Percentiles rank a stretch among this genome's conserved stretches.
Evolutionary conservation across 2,329 filamentous ascomycete species (phyloP).

Genomic region (Grosmannia clavigera): DNA sequence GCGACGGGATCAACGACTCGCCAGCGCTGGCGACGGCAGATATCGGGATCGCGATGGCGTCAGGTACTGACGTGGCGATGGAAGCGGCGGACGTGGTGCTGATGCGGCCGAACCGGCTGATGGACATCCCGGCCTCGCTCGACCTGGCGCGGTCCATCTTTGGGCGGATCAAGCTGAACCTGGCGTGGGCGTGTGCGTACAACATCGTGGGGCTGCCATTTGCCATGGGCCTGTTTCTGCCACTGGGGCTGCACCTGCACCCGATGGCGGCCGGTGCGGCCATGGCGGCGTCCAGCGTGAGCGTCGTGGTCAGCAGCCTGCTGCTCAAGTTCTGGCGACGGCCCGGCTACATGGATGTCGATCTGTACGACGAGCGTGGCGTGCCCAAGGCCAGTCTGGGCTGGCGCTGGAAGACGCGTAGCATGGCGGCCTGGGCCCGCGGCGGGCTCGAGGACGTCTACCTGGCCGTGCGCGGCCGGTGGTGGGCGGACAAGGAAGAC

Average conservation of each 20-base stretch:
- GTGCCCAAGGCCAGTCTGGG: conserved; percentile 23
- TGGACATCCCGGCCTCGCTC: conserved; percentile 82
- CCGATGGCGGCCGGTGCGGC: conserved; percentile 91
- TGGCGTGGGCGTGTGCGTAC: conserved; percentile 87
- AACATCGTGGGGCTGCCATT: conserved; percentile 86
- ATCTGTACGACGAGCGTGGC: conserved; percentile 46
- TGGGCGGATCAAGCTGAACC: conserved; percentile 82
- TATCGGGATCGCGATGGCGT: conserved; percentile 84
- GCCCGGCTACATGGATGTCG: conserved; percentile 75
- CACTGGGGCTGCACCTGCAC: conserved; percentile 75
- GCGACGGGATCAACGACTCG: conserved; percentile 97
- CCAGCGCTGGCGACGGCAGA: conserved; percentile 87
- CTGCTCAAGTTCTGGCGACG: conserved; percentile 78
- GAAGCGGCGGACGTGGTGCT: conserved; percentile 93
- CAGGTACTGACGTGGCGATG: conserved; percentile 93
- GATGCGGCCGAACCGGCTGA: conserved; percentile 83
- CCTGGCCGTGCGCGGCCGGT: conserved; percentile 22
- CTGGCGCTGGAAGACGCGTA: conserved; percentile 23
- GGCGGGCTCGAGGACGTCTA: conserved; percentile 20
- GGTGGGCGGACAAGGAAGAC: conserved; percentile 26
- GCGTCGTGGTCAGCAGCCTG: conserved; percentile 73
- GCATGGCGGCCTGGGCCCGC: conserved; percentile 27
- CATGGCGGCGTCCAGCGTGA: conserved; percentile 85
- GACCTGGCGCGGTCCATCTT: conserved; percentile 78
- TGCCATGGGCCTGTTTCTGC: conserved; percentile 92